Evolutionary conservation across 192 early-diverging fungal genomes (phyloP), one percentile per base, ranked within the genome.

Genomic region (Funneliformis mosseae): DNA sequence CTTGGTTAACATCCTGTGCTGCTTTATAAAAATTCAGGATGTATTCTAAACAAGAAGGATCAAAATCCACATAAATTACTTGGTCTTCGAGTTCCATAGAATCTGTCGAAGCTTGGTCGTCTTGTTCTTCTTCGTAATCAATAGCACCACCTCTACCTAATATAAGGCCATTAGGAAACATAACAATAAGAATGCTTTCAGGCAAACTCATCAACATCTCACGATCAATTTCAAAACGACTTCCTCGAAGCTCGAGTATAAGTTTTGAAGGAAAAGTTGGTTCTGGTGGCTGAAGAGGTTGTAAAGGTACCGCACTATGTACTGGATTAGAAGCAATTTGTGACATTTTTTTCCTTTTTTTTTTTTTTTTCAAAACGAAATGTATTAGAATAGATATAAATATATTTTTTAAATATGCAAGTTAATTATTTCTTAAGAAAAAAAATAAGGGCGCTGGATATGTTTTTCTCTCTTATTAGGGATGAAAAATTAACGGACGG

Each of bases 121-220:
- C 68, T 79, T 82, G 80, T 28, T 78, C 43, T 25, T 85, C 84
- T 12, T 83, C 86, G 11, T 85, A 86, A 0, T 81, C 81, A 23
- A 82, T 61, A 39, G 61, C 71, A 59, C 81, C 80, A 9, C 79
- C 75, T 67, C 68, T 43, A 10, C 85, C 84, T 59, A 90, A 80
- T 38, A 87, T 84, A 63, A 90, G 82, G 5, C 91, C 91, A 64
- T 90, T 88, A 39, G 91, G 89, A 83, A 92, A 90, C 88, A 92
- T 90, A 75, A 86, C 88, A 80, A 88, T 87, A 55, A 90, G 84
- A 33, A 92, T 84, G 59, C 86, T 88, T 79, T 92, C 91, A 38
- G 91, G 91, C 9, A 92, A 76, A 60, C 81, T 85, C 72, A 89
- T 86, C 6, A 92, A 80, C 4, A 86, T 86, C 16, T 92, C 89